phyloP scores from a whole-genome alignment of 108 stramenopile genomes.

The Pseudonitzschia delicatissima region DNA sequence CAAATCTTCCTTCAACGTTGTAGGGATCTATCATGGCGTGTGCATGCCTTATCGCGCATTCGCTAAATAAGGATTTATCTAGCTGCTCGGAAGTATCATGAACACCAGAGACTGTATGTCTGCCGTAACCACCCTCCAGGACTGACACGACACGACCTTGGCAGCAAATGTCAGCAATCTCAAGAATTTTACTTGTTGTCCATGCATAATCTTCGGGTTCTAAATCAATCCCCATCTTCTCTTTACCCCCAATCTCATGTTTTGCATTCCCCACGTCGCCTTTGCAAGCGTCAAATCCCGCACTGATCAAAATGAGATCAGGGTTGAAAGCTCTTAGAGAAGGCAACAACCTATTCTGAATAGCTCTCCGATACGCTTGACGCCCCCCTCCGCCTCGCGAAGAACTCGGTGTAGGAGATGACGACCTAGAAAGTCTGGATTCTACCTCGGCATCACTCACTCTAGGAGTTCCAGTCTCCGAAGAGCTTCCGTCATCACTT shows the following conservation, averaged over 20 bases:
- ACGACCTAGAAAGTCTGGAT: conserved; percentile 21
- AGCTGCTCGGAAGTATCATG: conserved; percentile 20
- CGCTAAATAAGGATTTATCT: conserved; percentile 73
- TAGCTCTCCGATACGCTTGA: conserved; percentile 71
- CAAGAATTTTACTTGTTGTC: conserved; percentile 80
- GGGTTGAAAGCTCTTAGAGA: conserved; percentile 92
- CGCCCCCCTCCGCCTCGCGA: conserved; percentile 46
- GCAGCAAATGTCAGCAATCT: conserved; percentile 89
- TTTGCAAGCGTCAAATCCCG: conserved; percentile 95
- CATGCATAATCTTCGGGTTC: conserved; percentile 88
- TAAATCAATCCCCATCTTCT: conserved; percentile 77
- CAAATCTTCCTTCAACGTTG: conserved; percentile 45
- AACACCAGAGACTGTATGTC: conserved; percentile 34
- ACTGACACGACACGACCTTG: conserved; percentile 90
- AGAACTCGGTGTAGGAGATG: conserved; percentile 33
- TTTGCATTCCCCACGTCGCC: conserved; percentile 89
- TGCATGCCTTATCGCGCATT: conserved; percentile 79
- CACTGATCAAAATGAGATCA: conserved; percentile 94
- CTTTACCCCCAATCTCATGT: conserved; percentile 59
- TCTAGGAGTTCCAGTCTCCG: conserved; percentile 29
- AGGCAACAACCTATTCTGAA: conserved; percentile 74
- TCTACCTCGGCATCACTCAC: conserved; percentile 36
- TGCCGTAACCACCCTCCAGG: conserved; percentile 92
- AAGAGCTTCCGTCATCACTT: conserved; percentile 26
- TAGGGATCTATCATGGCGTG: conserved; percentile 84